Percentiles rank a stretch among this genome's conserved stretches.
Conservation (phyloP, 2,329 filamentous ascomycete species). For the Chaetomiaceae sp. region DNA sequence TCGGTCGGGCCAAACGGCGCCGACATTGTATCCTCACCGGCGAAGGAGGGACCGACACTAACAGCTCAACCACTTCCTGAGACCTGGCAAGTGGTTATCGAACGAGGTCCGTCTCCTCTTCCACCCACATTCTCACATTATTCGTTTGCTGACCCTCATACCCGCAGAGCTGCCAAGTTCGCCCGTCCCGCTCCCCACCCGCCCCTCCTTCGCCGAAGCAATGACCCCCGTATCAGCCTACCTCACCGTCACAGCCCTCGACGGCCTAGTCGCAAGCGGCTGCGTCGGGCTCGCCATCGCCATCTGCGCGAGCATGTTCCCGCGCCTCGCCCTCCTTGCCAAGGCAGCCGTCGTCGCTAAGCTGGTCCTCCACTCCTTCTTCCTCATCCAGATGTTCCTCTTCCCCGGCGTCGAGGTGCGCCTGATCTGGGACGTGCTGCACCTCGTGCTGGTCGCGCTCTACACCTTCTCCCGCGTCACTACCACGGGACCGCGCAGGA, state of each 20-base stretch:
- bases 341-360: slow-evolving; percentile 17
- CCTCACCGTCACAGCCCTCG: slow-evolving; percentile 21
- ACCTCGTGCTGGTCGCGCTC: slow-evolving; percentile 15
- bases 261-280: slow-evolving; percentile 21
- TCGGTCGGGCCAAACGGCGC: not conserved
- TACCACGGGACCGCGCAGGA: not conserved
- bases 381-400: slow-evolving; percentile 21
- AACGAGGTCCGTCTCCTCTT: slow-evolving; percentile 7
- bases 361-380: slow-evolving; percentile 17
- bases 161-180: slow-evolving; percentile 14
- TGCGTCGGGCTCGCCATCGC: slow-evolving; percentile 22
- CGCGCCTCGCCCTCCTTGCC: slow-evolving; percentile 11
- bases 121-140: not conserved
- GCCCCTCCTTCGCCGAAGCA: slow-evolving; percentile 18
- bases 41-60: slow-evolving; percentile 6
- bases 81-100: slow-evolving; percentile 23
- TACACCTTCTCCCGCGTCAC: slow-evolving; percentile 13
- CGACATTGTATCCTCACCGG: not conserved
- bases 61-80: slow-evolving; percentile 14
- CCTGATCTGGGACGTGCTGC: slow-evolving; percentile 19
- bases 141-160: not conserved
- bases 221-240: slow-evolving; percentile 18
- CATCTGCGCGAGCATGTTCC: slow-evolving; percentile 19
- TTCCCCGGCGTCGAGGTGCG: slow-evolving; percentile 18
- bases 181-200: slow-evolving; percentile 12